phyloP scores from a whole-genome alignment of 768 basidiomycete species.

The Daedaleopsis nitida region DNA sequence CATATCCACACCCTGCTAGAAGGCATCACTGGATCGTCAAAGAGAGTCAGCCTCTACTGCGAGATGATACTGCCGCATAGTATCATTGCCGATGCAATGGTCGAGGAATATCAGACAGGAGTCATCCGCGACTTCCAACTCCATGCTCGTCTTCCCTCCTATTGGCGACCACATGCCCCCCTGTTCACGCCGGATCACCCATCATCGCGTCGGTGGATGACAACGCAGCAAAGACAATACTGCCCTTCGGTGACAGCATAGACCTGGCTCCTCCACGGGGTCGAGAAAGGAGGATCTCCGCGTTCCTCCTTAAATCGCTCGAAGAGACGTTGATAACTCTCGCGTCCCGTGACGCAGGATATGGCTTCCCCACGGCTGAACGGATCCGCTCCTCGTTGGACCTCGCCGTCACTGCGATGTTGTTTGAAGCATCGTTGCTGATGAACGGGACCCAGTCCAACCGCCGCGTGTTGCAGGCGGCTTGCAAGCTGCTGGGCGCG shows the following conservation, averaged over 20 bases:
- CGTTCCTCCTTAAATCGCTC: slow-evolving; percentile 64
- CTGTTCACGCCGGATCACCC: neutral
- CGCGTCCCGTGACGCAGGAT: slow-evolving; percentile 40
- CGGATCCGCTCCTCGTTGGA: slow-evolving; percentile 70
- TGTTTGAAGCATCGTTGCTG: slow-evolving; percentile 67
- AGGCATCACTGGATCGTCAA: slow-evolving; percentile 59
- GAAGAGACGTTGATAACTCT: slow-evolving; percentile 52
- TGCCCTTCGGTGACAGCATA: neutral
- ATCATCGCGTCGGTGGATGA: neutral
- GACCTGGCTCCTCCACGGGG: slow-evolving; percentile 50
- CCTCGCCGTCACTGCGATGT: slow-evolving; percentile 61
- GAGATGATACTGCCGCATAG: slow-evolving; percentile 70
- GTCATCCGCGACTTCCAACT: slow-evolving; percentile 74
- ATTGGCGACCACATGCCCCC: slow-evolving; percentile 14
- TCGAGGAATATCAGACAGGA: slow-evolving; percentile 57
- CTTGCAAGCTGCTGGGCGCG: slow-evolving; percentile 52
- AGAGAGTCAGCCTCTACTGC: slow-evolving; percentile 46
- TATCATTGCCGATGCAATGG: slow-evolving; percentile 57
- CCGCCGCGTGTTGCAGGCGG: slow-evolving; percentile 60
- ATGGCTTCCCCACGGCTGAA: slow-evolving; percentile 54
- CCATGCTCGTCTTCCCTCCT: slow-evolving; percentile 57
- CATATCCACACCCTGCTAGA: slow-evolving; percentile 70
- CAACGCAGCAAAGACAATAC: neutral
- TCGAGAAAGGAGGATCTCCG: slow-evolving; percentile 63
- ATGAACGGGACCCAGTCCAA: slow-evolving; percentile 67